These are phyloP conservation scores for Rhodotorula toruloides DNA, from an alignment of 768 basidiomycete species.

Conservation along the genomic window DNA sequence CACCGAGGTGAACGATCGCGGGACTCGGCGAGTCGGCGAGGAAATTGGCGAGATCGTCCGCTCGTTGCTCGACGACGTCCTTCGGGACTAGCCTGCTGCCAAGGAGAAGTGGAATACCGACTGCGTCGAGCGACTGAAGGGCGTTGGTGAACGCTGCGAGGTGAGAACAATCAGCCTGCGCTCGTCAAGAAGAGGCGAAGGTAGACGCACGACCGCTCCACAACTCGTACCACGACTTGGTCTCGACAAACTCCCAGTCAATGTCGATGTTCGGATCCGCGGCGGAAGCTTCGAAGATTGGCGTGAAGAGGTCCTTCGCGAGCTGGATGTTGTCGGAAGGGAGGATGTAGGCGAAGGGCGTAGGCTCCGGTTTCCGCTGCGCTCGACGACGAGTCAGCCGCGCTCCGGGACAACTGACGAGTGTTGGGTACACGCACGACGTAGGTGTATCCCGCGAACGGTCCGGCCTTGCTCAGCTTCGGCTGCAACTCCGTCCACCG, in stretches of 20 bases:
- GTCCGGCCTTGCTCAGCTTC: not conserved
- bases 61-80: slow-evolving; percentile 13
- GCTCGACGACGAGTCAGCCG: fast-evolving
- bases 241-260: not conserved
- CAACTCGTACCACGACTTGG: slow-evolving; percentile 2
- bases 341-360: slow-evolving; percentile 27
- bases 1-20: slow-evolving; percentile 18
- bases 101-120: slow-evolving; percentile 15
- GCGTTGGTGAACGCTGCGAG: slow-evolving; percentile 1
- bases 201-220: slow-evolving; percentile 16
- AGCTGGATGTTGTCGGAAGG: not conserved
- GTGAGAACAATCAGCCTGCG: not conserved
- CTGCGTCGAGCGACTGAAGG: slow-evolving; percentile 7
- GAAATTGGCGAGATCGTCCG: slow-evolving; percentile 3
- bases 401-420: not conserved
- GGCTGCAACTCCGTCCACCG: slow-evolving; percentile 20
- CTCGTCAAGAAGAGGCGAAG: not conserved
- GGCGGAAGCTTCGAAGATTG: not conserved
- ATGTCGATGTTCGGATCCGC: not conserved
- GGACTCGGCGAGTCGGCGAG: not conserved
- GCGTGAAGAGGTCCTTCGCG: slow-evolving; percentile 3
- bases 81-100: slow-evolving; percentile 14
- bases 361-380: not conserved
- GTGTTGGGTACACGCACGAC: not conserved
- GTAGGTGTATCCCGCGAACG: slow-evolving; percentile 23